These are phyloP conservation scores for Sporothrix dimorphospora DNA, from an alignment of 2,329 filamentous ascomycete species.

Conservation along the genomic window DNA sequence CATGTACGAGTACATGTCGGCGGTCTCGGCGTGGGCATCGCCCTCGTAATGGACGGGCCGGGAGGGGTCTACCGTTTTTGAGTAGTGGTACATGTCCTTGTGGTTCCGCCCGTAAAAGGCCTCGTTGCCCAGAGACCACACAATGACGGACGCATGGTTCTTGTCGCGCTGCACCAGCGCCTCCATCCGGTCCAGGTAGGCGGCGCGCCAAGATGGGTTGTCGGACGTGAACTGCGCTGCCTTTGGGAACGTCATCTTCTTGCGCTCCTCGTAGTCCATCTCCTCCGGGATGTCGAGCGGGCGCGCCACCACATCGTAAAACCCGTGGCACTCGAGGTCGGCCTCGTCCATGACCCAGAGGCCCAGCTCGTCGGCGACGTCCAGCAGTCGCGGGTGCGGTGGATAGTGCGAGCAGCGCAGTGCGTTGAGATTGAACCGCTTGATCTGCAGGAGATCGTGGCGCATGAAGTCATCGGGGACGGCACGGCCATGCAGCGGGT, in stretches of 20 bases:
- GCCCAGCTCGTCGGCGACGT: conserved; percentile 67
- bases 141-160: conserved; percentile 70
- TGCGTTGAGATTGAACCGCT: conserved; percentile 71
- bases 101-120: conserved; percentile 72
- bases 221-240: conserved; percentile 63
- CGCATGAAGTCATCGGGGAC: conserved; percentile 66
- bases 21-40: conserved; percentile 59
- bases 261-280: conserved; percentile 63
- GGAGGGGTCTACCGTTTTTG: conserved; percentile 59
- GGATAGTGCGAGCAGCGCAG: conserved; percentile 71
- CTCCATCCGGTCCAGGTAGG: conserved; percentile 68
- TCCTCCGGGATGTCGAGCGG: conserved; percentile 57
- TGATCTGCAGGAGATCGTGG: conserved; percentile 68
- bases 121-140: conserved; percentile 76
- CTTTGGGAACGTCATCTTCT: conserved; percentile 56
- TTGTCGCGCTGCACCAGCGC: conserved; percentile 70
- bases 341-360: conserved; percentile 62
- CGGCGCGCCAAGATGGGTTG: conserved; percentile 62
- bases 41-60: conserved; percentile 69
- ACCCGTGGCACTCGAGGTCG: conserved; percentile 58
- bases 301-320: conserved; percentile 53
- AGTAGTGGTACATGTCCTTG: conserved; percentile 67
- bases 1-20: conserved; percentile 71
- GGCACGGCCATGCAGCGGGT: conserved; percentile 63
- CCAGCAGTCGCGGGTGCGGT: conserved; percentile 62